Conservation (phyloP, 306 rosid species). For the Hippophae tibetana region DNA sequence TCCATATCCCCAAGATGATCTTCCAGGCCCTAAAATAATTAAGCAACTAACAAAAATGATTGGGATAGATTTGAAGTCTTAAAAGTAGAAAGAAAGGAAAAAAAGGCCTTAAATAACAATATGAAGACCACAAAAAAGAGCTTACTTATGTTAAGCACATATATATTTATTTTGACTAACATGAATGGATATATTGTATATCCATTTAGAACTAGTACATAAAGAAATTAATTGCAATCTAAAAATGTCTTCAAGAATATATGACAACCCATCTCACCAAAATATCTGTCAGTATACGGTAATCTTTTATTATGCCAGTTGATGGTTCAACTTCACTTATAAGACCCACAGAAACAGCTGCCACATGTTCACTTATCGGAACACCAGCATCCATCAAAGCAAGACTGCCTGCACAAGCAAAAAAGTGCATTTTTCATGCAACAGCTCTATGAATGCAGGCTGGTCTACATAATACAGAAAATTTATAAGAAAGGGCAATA, state of each 20-base stretch:
- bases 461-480: constrained; percentile 1
- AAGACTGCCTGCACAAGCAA: constrained; percentile 59
- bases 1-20: constrained; percentile 98
- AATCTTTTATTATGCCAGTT: constrained; percentile 62
- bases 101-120: too few relatives aligned
- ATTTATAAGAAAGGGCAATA: constrained; percentile 1
- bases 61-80: neutral
- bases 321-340: constrained; percentile 68
- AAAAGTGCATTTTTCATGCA: constrained; percentile 11
- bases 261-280: constrained; percentile 48
- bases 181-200: too few relatives aligned
- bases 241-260: too few relatives aligned
- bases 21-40: constrained; percentile 70
- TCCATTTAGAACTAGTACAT: too few relatives aligned
- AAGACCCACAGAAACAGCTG: constrained; percentile 96
- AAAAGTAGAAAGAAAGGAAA: too few relatives aligned
- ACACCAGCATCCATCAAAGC: constrained; percentile 98
- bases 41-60: constrained; percentile 1
- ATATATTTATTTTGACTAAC: too few relatives aligned
- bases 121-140: too few relatives aligned
- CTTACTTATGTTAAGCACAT: too few relatives aligned
- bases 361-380: constrained; percentile 80
- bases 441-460: neutral
- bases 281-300: constrained; percentile 91
- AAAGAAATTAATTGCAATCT: too few relatives aligned